Evolutionary conservation across 768 basidiomycete species (phyloP), one percentile per base, ranked within the genome.

Genomic region (Lactarius sp.): DNA sequence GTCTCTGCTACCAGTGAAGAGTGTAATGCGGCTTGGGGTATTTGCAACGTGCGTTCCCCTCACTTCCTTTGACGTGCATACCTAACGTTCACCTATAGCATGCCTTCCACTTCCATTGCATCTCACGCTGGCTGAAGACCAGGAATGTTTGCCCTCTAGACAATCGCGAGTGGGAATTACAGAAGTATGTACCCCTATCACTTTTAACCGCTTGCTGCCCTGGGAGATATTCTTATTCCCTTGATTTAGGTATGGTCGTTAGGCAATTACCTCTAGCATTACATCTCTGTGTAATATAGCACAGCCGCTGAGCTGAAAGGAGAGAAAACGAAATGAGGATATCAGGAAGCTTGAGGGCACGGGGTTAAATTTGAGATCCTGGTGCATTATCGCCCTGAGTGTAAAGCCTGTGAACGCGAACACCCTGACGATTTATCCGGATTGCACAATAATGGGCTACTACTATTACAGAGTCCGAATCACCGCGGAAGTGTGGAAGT

Each of bases 61-160:
- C 37, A 27, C 36, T 18, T 59, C 31, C 36, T 27, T 22, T 36
- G 13, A 16, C 6, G 6, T 50, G 8, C 39, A 16, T 39, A 52
- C 53, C 58, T 52, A 36, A 59, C 13, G n/a, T 31, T 41, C 8
- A 10, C 14, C 46, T 31, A 36, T 68, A 95, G 94, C 96, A 99
- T 73, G 96, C 96, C 4, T 99, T 99, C 82, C 96, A 99, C 78
- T 99, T 98, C 78, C 96, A 98, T 75, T 99, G 96, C 76, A 99
- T 99, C 74, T 96, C 95, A 9, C 86, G 97, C 51, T 99, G 97
- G 97, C 81, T 99, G 66, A 99, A 98, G 82, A 98, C 97, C 22
- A 82, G 94, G 68, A 94, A 96, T 70, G 94, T 95, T 36, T 96
- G 94, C 74, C 94, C 94, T 4, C 75, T 96, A 64, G 94, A 96